Evolutionary conservation across 345 rosid genomes (phyloP).

Genomic region (Excoecaria cochinchinensis): DNA sequence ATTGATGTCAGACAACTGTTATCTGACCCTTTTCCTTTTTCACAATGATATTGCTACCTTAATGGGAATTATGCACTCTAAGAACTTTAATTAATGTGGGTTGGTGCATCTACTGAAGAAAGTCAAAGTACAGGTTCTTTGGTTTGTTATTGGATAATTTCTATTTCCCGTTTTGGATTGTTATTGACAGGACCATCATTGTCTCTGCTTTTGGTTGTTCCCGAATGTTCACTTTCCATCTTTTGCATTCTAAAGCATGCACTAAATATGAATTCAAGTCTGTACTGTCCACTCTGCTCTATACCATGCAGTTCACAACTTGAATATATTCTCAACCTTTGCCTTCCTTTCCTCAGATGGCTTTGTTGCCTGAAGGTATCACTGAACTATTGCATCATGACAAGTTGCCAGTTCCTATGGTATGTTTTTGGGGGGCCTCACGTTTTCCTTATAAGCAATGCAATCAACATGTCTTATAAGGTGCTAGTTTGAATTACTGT

Average conservation of each 20-base stretch:
- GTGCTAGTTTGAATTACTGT: not conserved
- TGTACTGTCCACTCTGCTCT: not conserved
- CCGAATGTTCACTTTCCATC: not conserved
- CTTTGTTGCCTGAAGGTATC: constrained; percentile 90
- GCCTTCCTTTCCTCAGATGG: constrained; percentile 62
- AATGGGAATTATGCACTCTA: not conserved
- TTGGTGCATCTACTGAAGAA: not conserved
- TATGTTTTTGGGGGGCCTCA: constrained; percentile 36
- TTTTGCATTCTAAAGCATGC: not conserved
- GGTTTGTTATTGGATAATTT: no score
- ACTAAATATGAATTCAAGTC: constrained; percentile 8
- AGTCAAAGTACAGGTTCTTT: no score
- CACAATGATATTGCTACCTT: not conserved
- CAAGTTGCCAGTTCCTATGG: constrained; percentile 83
- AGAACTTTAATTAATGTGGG: not conserved
- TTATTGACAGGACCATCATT: not conserved
- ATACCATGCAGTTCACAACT: not conserved
- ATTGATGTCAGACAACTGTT: not conserved
- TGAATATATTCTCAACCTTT: constrained; percentile 24
- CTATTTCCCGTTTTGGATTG: not conserved
- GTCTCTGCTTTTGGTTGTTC: not conserved
- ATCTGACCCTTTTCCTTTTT: not conserved
- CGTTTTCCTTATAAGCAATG: not conserved
- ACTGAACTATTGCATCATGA: constrained; percentile 91
- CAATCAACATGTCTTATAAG: not conserved